phyloP scores from a whole-genome alignment of 1,139 yeast species.

The Candida glucosophila region DNA sequence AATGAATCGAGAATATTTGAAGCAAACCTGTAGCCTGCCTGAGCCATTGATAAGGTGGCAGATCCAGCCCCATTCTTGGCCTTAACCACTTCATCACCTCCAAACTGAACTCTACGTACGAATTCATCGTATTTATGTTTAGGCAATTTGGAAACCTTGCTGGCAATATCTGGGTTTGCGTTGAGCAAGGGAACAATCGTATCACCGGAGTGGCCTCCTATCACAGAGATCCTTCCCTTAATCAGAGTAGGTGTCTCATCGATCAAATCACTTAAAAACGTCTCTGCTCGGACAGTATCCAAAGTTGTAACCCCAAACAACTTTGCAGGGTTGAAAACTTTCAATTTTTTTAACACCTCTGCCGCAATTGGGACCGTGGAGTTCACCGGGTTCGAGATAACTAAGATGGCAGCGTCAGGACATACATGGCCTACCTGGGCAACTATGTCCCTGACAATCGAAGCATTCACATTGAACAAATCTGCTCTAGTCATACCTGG shows the following conservation, averaged over 20 bases:
- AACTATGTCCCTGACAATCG: constrained; percentile 54
- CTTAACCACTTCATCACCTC: constrained; percentile 74
- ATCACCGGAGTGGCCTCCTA: constrained; percentile 75
- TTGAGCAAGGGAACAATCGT: constrained; percentile 57
- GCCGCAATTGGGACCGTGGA: constrained; percentile 72
- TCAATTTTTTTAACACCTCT: constrained; percentile 53
- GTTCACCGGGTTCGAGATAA: constrained; percentile 70
- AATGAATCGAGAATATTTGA: constrained; percentile 39
- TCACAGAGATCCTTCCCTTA: constrained; percentile 46
- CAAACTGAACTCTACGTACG: constrained; percentile 59
- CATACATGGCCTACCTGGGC: constrained; percentile 48
- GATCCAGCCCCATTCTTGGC: constrained; percentile 75
- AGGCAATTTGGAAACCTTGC: constrained; percentile 21
- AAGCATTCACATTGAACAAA: constrained; percentile 65
- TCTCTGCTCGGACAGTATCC: constrained; percentile 63
- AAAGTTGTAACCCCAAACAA: constrained; percentile 69
- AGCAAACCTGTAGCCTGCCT: constrained; percentile 65
- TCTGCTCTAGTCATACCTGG: constrained; percentile 80
- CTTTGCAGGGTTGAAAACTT: constrained; percentile 55
- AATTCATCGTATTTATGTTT: constrained; percentile 32
- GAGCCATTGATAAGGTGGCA: constrained; percentile 73
- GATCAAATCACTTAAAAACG: constrained; percentile 44
- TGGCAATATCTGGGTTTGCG: constrained; percentile 16
- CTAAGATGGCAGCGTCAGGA: constrained; percentile 56
- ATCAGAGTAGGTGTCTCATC: constrained; percentile 27